Evolutionary conservation across 2,329 filamentous ascomycete genomes (phyloP), one percentile per base, ranked within the genome.

Genomic region (Clonostachys byssicola): DNA sequence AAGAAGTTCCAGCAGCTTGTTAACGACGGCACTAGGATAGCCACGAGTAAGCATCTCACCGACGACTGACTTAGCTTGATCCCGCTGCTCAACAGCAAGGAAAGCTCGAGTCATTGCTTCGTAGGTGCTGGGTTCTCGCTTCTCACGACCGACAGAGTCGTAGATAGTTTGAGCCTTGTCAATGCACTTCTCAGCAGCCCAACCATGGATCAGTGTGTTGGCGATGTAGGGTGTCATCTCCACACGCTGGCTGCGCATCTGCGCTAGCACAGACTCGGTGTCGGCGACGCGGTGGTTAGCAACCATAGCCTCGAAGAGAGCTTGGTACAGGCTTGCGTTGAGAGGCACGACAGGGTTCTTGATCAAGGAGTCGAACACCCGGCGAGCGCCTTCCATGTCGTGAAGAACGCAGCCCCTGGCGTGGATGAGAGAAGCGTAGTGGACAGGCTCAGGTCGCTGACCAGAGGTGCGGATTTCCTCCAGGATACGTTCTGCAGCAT

Each of bases 51-150:
- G 76, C 80, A 96, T 96, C 75, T 99, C 94, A 47, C 86, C 80
- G 20, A 96, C 92, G 13, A 96, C 86, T 12, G 62, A 70, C 70
- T 90, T 84, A 38, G 94, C 94, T 49, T 80, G 77, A 43, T 84
- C 78, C 34, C 89, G 85, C 62, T 95, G 83, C 62, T 95, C 89
- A 5, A 87, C 86, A 12, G 90, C 84, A 47, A 99, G 81, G 69
- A 86, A 96, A 1, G 94, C 94, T 42, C 94, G 81, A 6, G 92
- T 96, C 94, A 99, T 99, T 39, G 92, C 92, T 71, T 99, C 94
- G 66, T 99, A 99, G 5, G 94, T 99, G 74, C 91, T 96, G 5
- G 94, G 94, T 73, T 99, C 94, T 48, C 94, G 85, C 71, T 86
- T 91, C 47, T 84, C 80, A 30, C 82, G 78, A 9, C 85, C 81